These are phyloP conservation scores for Venturia pyrina DNA, from an alignment of 2,329 filamentous ascomycete species.

Conservation along the genomic window DNA sequence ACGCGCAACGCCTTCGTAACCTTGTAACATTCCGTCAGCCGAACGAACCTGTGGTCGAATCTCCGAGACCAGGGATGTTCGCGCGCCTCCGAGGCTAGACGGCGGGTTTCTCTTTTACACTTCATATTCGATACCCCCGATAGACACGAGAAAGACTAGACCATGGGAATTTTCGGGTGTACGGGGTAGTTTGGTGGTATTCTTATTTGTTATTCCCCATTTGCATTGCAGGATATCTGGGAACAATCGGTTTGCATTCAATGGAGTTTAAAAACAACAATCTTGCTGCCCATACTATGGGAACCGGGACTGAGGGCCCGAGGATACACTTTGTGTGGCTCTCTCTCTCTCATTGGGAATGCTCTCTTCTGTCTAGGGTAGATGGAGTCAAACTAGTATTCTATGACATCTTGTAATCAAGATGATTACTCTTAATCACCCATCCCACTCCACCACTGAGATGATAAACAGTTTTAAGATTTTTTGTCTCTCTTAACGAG, in stretches of 20 bases:
- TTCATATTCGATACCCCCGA: not conserved
- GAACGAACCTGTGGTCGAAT: slow-evolving; percentile 3
- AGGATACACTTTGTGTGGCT: not conserved
- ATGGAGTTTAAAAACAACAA: not conserved
- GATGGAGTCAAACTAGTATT: not conserved
- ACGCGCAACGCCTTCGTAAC: slow-evolving; percentile 32
- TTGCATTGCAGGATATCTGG: not conserved
- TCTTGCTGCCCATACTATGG: not conserved
- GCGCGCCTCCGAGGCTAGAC: not conserved
- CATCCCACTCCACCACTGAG: not conserved
- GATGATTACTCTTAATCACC: not conserved
- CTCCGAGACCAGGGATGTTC: not conserved
- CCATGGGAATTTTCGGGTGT: not conserved
- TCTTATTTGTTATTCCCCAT: not conserved
- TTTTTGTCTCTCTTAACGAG: not conserved
- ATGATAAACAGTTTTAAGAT: not conserved
- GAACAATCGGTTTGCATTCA: not conserved
- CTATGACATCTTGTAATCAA: not conserved
- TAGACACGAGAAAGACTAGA: not conserved
- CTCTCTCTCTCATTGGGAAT: not conserved
- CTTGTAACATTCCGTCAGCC: slow-evolving; percentile 19
- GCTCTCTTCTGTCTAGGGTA: not conserved
- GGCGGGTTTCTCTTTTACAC: not conserved
- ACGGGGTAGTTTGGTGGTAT: not conserved
- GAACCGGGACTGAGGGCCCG: not conserved